Conservation (phyloP, 2,329 filamentous ascomycete species). For the Xylariaceae sp. region DNA sequence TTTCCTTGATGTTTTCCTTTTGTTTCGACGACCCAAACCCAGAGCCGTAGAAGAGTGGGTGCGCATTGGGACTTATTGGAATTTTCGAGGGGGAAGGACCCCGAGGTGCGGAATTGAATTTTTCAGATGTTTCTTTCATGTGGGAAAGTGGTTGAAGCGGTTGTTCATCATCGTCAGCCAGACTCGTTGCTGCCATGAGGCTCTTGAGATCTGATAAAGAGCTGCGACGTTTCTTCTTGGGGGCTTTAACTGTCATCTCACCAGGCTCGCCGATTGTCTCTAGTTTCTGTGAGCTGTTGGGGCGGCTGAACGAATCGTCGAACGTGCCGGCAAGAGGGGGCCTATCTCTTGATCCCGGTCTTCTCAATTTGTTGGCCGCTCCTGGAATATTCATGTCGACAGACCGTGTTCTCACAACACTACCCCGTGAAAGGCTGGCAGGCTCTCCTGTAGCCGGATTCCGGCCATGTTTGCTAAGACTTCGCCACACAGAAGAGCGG, state of each 20-base stretch:
- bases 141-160: conserved; percentile 47
- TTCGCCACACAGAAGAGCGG: conserved; percentile 76
- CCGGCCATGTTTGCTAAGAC: conserved; percentile 76
- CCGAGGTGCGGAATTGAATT: conserved; percentile 52
- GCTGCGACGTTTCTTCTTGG: conserved; percentile 79
- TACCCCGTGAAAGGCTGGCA: conserved; percentile 62
- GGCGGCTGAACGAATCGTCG: conserved; percentile 51
- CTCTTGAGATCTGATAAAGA: conserved; percentile 81
- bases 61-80: conserved; percentile 46
- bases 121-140: conserved; percentile 52
- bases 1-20: conserved; percentile 52
- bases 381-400: conserved; percentile 56
- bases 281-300: conserved; percentile 54
- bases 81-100: conserved; percentile 46
- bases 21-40: conserved; percentile 37
- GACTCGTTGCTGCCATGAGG: conserved; percentile 59
- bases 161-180: conserved; percentile 41
- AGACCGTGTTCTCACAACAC: conserved; percentile 68
- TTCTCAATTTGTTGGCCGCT: conserved; percentile 47
- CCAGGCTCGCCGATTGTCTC: conserved; percentile 60
- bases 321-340: conserved; percentile 60
- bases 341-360: conserved; percentile 56
- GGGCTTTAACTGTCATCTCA: conserved; percentile 35
- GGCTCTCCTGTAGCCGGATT: conserved; percentile 56
- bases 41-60: conserved; percentile 32